Base-by-base conservation (phyloP, 768 basidiomycete species). In the Lactifluus hygrophoroides region DNA sequence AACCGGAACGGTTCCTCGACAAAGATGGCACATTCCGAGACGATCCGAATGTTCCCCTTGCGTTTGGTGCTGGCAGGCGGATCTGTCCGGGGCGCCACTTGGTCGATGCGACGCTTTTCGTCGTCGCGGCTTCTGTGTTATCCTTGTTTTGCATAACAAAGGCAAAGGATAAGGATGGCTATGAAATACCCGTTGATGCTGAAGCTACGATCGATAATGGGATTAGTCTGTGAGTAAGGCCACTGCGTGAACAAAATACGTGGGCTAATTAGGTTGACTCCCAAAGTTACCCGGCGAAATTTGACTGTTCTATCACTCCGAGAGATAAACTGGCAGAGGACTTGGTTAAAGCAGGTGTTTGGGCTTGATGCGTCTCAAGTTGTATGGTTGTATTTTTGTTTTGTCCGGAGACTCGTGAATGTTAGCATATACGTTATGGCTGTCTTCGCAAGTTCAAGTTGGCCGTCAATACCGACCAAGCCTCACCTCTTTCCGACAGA, bases 21-120 rank as follows among this genome's bases (percentile, higher is more conserved):
- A 13, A 32, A n/a, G 23, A 49, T n/a, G 56, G 56, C 23, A 44
- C 48, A 2, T 43, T 44, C 25, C 21, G 25, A 14, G 56, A 51
- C 13, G 56, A 57, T 17, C 42, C 19, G 10, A 49, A 13, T 10
- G 27, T 57, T 3, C 3, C 40, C 6, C 40, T 43, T 3, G 48
- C 42, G 3, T 57, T 44, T 35, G 56, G 56, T 5, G 49, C 23
- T 27, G 56, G 56, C 30, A 52, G 32, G 23, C 50, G 60, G 8
- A 37, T 58, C 21, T 61, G 60, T 44, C 56, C 60, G 1, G 60
- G 56, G 19, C 43, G 56, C 17, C 49, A 61, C 46, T 46, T 57
- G 21, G 49, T 44, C 3, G 60, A 61, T 14, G 44, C 51, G 13
- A 57, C 28, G 5, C 19, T 58, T 23, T 61, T 58, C 9, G 27